These are phyloP conservation scores for Plectosphaerella plurivora DNA, from an alignment of 2,329 filamentous ascomycete species.

Conservation along the genomic window DNA sequence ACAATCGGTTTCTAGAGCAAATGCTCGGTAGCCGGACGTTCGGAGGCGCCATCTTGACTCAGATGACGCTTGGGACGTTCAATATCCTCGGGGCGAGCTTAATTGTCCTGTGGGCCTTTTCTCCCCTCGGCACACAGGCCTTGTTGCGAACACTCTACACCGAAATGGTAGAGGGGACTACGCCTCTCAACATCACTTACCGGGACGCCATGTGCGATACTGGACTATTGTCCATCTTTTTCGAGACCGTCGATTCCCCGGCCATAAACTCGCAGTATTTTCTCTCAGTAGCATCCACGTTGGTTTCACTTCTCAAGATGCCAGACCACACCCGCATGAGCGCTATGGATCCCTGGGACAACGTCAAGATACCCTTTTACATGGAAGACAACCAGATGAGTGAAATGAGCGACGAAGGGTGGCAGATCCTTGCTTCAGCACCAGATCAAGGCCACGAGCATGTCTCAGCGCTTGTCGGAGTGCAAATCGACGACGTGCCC, in stretches of 20 bases:
- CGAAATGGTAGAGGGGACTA: background rate
- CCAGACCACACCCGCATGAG: constrained; percentile 13
- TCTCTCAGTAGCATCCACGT: background rate
- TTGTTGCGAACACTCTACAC: constrained; percentile 14
- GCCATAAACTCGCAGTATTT: background rate
- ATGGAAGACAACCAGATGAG: background rate
- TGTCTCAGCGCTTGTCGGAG: background rate
- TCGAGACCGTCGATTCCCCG: background rate
- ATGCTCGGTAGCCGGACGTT: constrained; percentile 24
- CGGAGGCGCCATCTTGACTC: constrained; percentile 17
- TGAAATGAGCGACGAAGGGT: background rate
- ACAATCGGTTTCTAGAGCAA: constrained; percentile 21
- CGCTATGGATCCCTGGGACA: constrained; percentile 20
- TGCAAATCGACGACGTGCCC: background rate
- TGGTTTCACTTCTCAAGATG: constrained; percentile 13
- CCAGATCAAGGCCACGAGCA: background rate
- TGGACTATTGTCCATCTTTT: background rate
- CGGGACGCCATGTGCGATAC: background rate
- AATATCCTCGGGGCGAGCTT: constrained; percentile 18
- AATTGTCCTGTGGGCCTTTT: constrained; percentile 21
- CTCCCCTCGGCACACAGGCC: constrained; percentile 23
- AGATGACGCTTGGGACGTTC: constrained; percentile 17
- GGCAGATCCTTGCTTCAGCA: background rate
- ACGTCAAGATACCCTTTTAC: constrained; percentile 19
- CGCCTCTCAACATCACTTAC: background rate